These are phyloP conservation scores for Ophiostoma perfectum DNA, from an alignment of 2,329 filamentous ascomycete genomes.

Conservation along the genomic window DNA sequence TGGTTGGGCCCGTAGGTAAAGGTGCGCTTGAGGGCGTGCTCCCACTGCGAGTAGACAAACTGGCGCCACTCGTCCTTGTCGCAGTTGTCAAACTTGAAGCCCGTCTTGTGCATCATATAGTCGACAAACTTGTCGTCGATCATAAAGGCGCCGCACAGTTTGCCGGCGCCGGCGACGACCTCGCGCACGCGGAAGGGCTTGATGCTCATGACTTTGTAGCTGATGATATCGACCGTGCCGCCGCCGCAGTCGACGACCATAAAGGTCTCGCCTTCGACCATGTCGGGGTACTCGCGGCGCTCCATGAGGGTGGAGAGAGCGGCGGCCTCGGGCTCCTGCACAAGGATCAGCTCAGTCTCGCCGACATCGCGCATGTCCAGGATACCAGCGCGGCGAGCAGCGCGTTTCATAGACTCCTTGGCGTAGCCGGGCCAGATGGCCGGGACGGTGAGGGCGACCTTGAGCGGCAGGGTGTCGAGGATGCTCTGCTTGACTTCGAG, in stretches of 20 bases:
- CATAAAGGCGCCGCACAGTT: slow-evolving; percentile 46
- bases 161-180: slow-evolving; percentile 45
- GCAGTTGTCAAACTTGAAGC: slow-evolving; percentile 41
- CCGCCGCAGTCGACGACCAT: slow-evolving; percentile 33
- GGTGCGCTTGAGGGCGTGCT: slow-evolving; percentile 33
- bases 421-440: slow-evolving; percentile 44
- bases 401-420: slow-evolving; percentile 35
- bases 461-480: slow-evolving; percentile 28
- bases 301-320: slow-evolving; percentile 38
- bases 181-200: slow-evolving; percentile 42
- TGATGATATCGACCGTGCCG: slow-evolving; percentile 44
- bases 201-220: slow-evolving; percentile 40
- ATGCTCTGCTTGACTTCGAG: slow-evolving; percentile 25
- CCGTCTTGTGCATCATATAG: slow-evolving; percentile 41
- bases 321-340: slow-evolving; percentile 44
- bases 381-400: slow-evolving; percentile 36
- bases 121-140: slow-evolving; percentile 45
- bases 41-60: slow-evolving; percentile 42
- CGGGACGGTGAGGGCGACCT: slow-evolving; percentile 41
- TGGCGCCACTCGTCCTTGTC: slow-evolving; percentile 38
- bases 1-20: slow-evolving; percentile 29
- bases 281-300: slow-evolving; percentile 20
- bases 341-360: slow-evolving; percentile 33
- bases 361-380: slow-evolving; percentile 29
- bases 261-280: slow-evolving; percentile 27